Percentiles rank a stretch among this genome's conserved stretches.
Conservation (phyloP, 495 filamentous ascomycete species). For the Hypomontagnella monticulosa region DNA sequence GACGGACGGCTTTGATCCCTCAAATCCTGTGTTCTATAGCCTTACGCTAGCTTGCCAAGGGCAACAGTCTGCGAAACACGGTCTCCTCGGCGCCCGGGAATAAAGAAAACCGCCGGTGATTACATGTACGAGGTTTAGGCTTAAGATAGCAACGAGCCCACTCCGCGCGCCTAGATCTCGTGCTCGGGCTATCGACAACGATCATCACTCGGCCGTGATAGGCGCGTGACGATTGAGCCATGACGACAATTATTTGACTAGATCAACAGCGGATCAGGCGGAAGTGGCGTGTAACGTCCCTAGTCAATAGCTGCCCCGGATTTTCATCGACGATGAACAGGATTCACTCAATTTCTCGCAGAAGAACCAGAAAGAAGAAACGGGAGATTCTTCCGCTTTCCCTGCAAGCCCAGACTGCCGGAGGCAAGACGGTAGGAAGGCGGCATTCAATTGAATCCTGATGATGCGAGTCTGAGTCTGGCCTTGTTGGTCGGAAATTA, state of each 20-base stretch:
- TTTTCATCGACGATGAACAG: conserved; percentile 24
- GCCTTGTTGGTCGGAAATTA: neutral
- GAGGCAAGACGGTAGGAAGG: neutral
- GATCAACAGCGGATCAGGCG: conserved; percentile 17
- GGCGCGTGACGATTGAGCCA: conserved; percentile 6
- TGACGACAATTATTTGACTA: conserved; percentile 16
- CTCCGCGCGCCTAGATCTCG: conserved; percentile 2
- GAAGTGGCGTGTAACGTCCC: conserved; percentile 14
- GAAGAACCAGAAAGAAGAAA: conserved; percentile 1
- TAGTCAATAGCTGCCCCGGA: conserved; percentile 8
- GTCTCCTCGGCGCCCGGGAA: neutral
- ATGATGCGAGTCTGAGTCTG: conserved; percentile 1
- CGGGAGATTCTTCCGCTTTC: neutral
- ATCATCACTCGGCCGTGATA: neutral
- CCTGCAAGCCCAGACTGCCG: too few species aligned
- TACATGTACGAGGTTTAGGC: neutral
- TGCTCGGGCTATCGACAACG: conserved; percentile 6
- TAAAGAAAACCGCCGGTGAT: neutral
- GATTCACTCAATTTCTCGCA: conserved; percentile 10
- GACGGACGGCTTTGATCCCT: neutral
- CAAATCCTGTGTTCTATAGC: conserved; percentile 11
- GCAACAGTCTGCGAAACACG: neutral
- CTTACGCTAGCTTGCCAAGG: conserved; percentile 2
- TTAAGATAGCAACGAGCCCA: neutral
- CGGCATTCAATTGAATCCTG: conserved; percentile 6